Percentiles rank a stretch among this genome's conserved stretches.
Evolutionary conservation across 441 rosid genomes (phyloP).

Genomic region (Codiaeum variegatum): DNA sequence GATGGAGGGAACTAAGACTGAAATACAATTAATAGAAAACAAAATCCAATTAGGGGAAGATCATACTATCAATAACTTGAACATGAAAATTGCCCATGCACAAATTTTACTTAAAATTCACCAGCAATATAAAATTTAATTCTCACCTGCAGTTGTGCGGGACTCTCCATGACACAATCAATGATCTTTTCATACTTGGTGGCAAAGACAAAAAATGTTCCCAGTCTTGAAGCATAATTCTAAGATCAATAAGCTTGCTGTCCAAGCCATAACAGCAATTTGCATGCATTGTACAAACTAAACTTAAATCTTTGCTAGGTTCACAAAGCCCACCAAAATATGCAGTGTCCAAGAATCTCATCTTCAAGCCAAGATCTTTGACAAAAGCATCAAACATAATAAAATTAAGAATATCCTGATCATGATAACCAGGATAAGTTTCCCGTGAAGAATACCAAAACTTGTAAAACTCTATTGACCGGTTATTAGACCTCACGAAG

Average conservation of each 20-base stretch:
- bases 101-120: not conserved
- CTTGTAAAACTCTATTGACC: conserved; percentile 74
- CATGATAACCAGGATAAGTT: conserved; percentile 57
- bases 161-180: conserved; percentile 55
- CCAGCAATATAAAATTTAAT: not conserved
- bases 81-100: not conserved
- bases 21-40: conserved; percentile 3
- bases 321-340: conserved; percentile 87
- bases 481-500: conserved; percentile 68
- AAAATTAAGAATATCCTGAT: conserved; percentile 71
- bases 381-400: conserved; percentile 54
- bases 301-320: conserved; percentile 68
- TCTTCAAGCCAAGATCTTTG: conserved; percentile 51
- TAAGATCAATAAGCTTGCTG: conserved; percentile 69
- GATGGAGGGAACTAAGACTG: conserved; percentile 49
- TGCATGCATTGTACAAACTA: conserved; percentile 83
- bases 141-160: conserved; percentile 78
- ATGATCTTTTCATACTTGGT: conserved; percentile 39
- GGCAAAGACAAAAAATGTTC: conserved; percentile 54
- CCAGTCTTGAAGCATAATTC: conserved; percentile 82
- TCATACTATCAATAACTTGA: not conserved
- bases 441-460: conserved; percentile 74
- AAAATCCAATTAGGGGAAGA: conserved; percentile 13
- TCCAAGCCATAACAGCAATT: conserved; percentile 77
- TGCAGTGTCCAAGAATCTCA: conserved; percentile 74